Conservation (phyloP, 352 stramenopile genomes). For the Phytophthora pini region DNA sequence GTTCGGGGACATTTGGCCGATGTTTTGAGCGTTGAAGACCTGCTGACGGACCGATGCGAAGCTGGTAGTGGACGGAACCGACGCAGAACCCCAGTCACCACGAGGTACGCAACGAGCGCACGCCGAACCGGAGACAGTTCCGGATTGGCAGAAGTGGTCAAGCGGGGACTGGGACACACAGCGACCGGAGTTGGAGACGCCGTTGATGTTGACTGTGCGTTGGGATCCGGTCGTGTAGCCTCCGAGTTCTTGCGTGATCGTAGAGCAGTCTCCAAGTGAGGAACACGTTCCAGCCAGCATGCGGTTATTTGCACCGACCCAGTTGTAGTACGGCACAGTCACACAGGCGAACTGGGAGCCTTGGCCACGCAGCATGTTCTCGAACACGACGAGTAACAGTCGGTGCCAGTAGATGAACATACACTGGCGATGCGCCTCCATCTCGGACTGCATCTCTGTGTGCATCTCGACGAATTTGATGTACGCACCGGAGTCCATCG, state of each 20-base stretch:
- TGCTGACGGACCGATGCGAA: conserved; percentile 58
- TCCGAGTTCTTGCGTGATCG: conserved; percentile 48
- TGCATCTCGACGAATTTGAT: conserved; percentile 72
- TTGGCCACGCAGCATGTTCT: conserved; percentile 85
- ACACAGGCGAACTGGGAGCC: conserved; percentile 62
- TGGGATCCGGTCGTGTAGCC: conserved; percentile 31
- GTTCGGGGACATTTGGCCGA: conserved; percentile 54
- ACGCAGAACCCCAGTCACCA: conserved; percentile 38
- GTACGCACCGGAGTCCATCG: conserved; percentile 65
- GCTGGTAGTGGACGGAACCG: conserved; percentile 41
- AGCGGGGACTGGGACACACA: conserved; percentile 48
- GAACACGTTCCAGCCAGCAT: conserved; percentile 45
- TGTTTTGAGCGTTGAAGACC: conserved; percentile 54
- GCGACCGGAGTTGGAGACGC: conserved; percentile 38
- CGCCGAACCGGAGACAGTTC: conserved; percentile 11
- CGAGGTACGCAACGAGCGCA: conserved; percentile 63
- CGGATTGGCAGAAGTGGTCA: conserved; percentile 65
- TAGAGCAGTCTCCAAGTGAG: conserved; percentile 54
- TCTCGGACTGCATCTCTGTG: conserved; percentile 62
- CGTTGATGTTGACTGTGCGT: conserved; percentile 54
- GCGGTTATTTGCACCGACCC: conserved; percentile 55
- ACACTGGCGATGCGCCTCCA: conserved; percentile 60
- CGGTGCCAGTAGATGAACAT: conserved; percentile 90
- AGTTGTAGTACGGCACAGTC: conserved; percentile 87
- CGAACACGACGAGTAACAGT: conserved; percentile 65